Conservation (phyloP, 768 basidiomycete genomes). For the Boletus coccyginus region DNA sequence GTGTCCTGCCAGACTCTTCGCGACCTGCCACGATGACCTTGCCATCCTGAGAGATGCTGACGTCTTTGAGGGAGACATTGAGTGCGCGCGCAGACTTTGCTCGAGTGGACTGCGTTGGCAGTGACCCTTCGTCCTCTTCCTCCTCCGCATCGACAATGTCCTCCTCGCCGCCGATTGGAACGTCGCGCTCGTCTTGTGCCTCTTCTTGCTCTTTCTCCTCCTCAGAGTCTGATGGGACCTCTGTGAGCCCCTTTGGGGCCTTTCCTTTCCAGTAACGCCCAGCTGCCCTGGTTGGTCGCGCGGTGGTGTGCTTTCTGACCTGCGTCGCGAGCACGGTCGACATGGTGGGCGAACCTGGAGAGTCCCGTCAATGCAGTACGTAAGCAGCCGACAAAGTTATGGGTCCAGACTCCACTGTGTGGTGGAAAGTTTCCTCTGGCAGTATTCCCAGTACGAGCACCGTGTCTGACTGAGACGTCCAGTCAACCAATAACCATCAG, state of each 20-base stretch:
- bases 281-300: slow-evolving; percentile 74
- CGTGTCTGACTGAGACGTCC: too few relatives aligned
- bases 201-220: slow-evolving; percentile 51
- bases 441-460: too few relatives aligned
- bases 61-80: slow-evolving; percentile 74
- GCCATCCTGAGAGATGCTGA: slow-evolving; percentile 77
- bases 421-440: too few relatives aligned
- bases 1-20: slow-evolving; percentile 76
- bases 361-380: slow-evolving; percentile 1
- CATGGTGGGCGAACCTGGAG: slow-evolving; percentile 13
- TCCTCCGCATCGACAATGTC: slow-evolving; percentile 48
- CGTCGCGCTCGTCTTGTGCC: slow-evolving; percentile 50
- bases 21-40: slow-evolving; percentile 77
- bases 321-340: slow-evolving; percentile 34
- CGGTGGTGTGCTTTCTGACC: slow-evolving; percentile 68
- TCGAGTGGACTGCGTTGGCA: slow-evolving; percentile 36
- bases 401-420: too few relatives aligned
- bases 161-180: slow-evolving; percentile 57
- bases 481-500: slow-evolving; percentile 4
- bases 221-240: slow-evolving; percentile 63
- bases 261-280: slow-evolving; percentile 91
- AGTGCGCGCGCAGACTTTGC: slow-evolving; percentile 49
- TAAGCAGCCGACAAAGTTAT: slow-evolving; percentile 8
- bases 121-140: slow-evolving; percentile 43
- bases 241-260: slow-evolving; percentile 70